Evolutionary conservation across 2,329 filamentous ascomycete genomes (phyloP).

Genomic region (Sporothrix inflata): DNA sequence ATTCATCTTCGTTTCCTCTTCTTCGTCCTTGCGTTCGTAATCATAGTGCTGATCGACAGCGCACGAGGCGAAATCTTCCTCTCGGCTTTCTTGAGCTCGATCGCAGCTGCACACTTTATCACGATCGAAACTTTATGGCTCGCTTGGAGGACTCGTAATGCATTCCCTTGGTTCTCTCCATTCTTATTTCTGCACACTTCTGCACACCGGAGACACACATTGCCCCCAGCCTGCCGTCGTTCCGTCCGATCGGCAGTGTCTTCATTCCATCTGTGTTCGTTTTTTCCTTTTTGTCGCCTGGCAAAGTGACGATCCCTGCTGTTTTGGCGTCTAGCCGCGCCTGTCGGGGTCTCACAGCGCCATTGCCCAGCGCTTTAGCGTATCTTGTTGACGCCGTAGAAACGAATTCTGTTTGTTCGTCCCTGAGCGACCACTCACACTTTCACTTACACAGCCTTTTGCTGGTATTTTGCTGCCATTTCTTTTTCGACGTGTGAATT

Average conservation of each 20-base stretch:
- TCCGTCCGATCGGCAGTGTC: not conserved
- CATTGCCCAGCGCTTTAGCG: not conserved
- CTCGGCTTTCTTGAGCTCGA: not conserved
- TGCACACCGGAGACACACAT: not conserved
- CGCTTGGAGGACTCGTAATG: not conserved
- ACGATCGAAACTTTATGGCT: not conserved
- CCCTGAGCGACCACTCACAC: not conserved
- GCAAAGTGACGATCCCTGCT: constrained; percentile 1
- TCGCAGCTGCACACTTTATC: not conserved
- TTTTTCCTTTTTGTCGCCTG: not conserved
- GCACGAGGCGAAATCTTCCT: not conserved
- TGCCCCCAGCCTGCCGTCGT: constrained; percentile 9
- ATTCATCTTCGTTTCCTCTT: too few relatives aligned
- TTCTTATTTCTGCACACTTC: not conserved
- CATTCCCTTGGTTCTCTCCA: not conserved
- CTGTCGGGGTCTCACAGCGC: constrained; percentile 5
- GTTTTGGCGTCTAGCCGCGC: not conserved
- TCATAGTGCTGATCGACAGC: not conserved
- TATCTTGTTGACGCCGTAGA: not conserved
- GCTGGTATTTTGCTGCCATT: constrained; percentile 18
- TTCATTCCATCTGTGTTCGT: not conserved
- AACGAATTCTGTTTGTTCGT: not conserved
- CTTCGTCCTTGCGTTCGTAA: not conserved
- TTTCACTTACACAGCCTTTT: not conserved
- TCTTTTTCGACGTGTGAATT: too few relatives aligned